Conservation (phyloP, 2,329 filamentous ascomycete genomes). For the Sporothrix sp. region DNA sequence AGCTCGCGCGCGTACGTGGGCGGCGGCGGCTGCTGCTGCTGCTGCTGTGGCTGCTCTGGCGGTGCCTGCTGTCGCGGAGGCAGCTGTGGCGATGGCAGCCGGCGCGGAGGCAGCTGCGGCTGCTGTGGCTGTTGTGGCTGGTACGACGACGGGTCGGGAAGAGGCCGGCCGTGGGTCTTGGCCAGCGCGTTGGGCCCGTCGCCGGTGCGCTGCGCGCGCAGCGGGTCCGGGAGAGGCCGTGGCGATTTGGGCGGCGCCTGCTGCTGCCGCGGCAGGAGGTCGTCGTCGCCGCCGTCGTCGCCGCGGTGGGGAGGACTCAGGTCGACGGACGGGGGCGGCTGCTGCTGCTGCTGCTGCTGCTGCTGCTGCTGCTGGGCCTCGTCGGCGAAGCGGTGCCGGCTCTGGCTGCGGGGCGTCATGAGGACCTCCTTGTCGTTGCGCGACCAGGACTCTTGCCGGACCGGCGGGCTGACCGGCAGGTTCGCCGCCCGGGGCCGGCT, state of each 20-base stretch:
- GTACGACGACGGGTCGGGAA: conserved; percentile 40
- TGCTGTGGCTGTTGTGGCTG: conserved; percentile 12
- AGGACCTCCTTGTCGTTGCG: conserved; percentile 55
- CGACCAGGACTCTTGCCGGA: conserved; percentile 55
- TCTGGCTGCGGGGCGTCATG: conserved; percentile 42
- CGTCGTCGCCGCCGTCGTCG: not conserved
- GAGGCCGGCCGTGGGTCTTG: conserved; percentile 37
- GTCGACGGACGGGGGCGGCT: not conserved
- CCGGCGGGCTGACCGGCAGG: conserved; percentile 23
- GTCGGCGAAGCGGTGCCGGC: conserved; percentile 22
- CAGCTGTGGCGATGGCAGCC: conserved; percentile 25
- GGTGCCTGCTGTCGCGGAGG: not conserved
- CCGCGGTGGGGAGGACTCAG: conserved; percentile 1
- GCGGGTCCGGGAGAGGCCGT: too few relatives aligned
- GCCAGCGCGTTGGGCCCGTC: conserved; percentile 22
- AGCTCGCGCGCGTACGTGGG: conserved; percentile 45
- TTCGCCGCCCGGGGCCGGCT: conserved; percentile 17
- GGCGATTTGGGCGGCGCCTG: too few relatives aligned
- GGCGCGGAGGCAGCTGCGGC: conserved; percentile 18
- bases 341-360: not conserved
- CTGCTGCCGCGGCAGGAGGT: conserved; percentile 11
- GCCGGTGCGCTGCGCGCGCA: conserved; percentile 19
- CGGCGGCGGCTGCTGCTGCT: conserved; percentile 9
- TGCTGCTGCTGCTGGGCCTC: not conserved
- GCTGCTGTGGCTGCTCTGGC: conserved; percentile 15